Percentiles rank a stretch among this genome's conserved stretches.
Conservation (phyloP, 257 asterid genomes). For the Solanum lignicaule region DNA sequence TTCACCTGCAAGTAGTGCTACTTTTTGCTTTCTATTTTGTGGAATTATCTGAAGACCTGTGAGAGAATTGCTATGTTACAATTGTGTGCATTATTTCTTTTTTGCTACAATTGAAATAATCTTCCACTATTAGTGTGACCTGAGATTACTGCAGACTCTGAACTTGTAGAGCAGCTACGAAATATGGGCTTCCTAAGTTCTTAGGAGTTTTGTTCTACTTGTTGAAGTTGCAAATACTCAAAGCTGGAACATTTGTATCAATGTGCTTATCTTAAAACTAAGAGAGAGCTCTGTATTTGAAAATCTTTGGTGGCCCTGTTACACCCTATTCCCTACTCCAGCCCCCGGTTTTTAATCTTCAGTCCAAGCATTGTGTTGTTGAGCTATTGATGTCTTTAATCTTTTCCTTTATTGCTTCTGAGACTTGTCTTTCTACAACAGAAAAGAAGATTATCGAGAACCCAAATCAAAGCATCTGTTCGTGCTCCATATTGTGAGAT, state of each 20-base stretch:
- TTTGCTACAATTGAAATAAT: neutral
- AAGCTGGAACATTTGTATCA: neutral
- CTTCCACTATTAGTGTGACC: neutral
- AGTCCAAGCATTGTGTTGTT: neutral
- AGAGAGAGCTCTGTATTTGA: neutral
- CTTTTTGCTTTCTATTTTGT: neutral
- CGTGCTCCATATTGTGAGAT: slow-evolving; percentile 45
- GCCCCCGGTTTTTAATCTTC: neutral
- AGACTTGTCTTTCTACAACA: slow-evolving; percentile 10
- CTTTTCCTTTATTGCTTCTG: neutral
- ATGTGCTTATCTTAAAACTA: neutral
- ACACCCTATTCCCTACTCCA: neutral
- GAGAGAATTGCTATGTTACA: neutral
- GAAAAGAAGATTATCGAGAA: slow-evolving; percentile 43
- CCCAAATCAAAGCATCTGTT: slow-evolving; percentile 34
- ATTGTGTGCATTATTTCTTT: neutral
- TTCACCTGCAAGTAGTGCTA: neutral
- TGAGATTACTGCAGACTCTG: neutral
- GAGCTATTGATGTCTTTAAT: neutral
- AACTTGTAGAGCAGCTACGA: neutral
- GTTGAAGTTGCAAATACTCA: neutral
- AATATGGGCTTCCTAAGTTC: neutral
- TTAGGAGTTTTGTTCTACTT: neutral
- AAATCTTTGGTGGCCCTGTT: neutral
- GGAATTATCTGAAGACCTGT: neutral